Base-by-base conservation (phyloP, 129 eudicot species). In the Chrysanthemum lavandulifolium region DNA sequence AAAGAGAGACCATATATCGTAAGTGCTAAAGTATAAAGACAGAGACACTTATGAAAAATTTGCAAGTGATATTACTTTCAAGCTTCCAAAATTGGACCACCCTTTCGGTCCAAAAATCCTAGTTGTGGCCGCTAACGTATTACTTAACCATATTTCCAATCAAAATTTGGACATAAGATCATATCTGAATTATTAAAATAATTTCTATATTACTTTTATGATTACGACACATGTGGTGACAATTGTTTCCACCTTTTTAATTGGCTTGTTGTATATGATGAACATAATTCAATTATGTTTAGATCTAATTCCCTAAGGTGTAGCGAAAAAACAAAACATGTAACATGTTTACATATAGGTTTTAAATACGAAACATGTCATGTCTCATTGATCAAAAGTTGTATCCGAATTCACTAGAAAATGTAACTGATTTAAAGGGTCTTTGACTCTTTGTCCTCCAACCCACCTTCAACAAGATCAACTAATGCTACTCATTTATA, bases 191-290 rank as follows among this genome's bases (percentile, higher is more conserved):
- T 25, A 11, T 68, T 50, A 31, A 59, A 76, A 15, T 68, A 68
- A 48, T 59, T 68, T 16, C 25, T 31, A 55, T 76, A 76, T 76
- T 74, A 36, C 45, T 47, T 51, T 73, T 45, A 52, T 47, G 80
- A 76, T 76, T 33, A 68, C 69, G 67, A 67, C 75, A 48, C 53
- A 76, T 68, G 80, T 76, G 75, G 81, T 69, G 58, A 18, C 19
- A 25, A 76, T 67, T 59, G 6, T 52, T 70, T 33, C 18, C 75
- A 55, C 21, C 47, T 60, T 40, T 25, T 50, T 23, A 23, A 23
- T 23, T 18, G 54, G 10, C 58, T 61, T 69, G 58, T 14, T 69
- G 27, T 77, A 62, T 12, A 12, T 16, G 55, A 33, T 50, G 36
- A 53, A 11, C 23, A 45, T 15, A 57, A 23, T 48, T 27, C 19